Conservation (phyloP, 345 rosid species). For the Corchorus olitorius region DNA sequence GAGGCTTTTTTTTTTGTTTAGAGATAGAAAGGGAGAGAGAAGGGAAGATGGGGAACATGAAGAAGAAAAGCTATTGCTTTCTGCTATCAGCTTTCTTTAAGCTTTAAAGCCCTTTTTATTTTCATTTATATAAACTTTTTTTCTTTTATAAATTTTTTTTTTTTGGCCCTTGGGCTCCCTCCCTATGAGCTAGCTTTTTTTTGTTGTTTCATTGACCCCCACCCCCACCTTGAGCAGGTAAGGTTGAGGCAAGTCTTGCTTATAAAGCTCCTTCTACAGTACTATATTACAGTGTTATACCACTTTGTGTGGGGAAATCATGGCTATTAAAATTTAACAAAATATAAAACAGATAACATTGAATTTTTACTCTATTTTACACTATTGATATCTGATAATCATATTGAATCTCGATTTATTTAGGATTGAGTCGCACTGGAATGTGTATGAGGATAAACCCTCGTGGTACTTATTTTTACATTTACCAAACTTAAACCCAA, state of each 20-base stretch:
- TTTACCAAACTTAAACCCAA: no score
- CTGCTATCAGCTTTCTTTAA: constrained; percentile 62
- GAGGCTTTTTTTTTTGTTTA: no score
- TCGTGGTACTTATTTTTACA: no score
- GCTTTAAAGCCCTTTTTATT: constrained; percentile 43
- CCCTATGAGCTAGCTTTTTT: background rate
- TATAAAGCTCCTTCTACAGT: constrained; percentile 22
- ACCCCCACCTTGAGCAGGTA: constrained; percentile 36
- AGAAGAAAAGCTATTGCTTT: constrained; percentile 64
- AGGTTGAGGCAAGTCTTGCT: constrained; percentile 24
- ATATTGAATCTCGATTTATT: no score
- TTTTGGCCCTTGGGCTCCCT: background rate
- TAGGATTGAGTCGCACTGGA: no score
- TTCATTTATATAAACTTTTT: constrained; percentile 28
- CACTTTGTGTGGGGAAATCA: no score
- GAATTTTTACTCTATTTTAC: no score
- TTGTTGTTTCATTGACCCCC: constrained; percentile 43
- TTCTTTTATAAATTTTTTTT: background rate
- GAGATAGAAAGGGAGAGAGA: constrained; percentile 25
- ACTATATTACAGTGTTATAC: background rate
- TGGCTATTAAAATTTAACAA: no score
- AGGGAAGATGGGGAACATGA: constrained; percentile 17
- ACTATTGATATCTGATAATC: no score
- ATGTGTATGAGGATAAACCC: no score
- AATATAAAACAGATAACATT: no score